These are phyloP conservation scores for Heliamphora pulchella DNA, from an alignment of 179 eudicot genomes.

Conservation along the genomic window DNA sequence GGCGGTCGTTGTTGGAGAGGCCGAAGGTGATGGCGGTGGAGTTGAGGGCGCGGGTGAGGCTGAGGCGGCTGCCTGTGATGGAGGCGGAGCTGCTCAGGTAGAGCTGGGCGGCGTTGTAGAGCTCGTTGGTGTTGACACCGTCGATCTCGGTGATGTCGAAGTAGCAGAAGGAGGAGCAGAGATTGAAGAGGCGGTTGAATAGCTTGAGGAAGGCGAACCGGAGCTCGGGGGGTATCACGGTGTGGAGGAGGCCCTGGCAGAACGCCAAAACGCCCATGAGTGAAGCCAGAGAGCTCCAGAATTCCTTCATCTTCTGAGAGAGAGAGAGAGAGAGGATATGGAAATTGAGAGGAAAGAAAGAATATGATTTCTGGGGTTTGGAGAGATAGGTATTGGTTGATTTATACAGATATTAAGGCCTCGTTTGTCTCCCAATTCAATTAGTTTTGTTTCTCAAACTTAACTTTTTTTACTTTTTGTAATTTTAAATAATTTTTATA, in stretches of 20 bases:
- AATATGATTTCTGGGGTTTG: not conserved
- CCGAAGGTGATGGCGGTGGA: slow-evolving; percentile 67
- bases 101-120: slow-evolving; percentile 89
- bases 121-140: slow-evolving; percentile 95
- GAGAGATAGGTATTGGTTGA: not conserved
- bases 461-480: too few relatives aligned
- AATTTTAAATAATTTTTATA: too few relatives aligned
- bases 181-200: slow-evolving; percentile 45
- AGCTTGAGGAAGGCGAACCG: slow-evolving; percentile 48
- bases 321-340: not conserved
- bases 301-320: slow-evolving; percentile 57
- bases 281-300: slow-evolving; percentile 84
- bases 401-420: not conserved
- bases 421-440: too few relatives aligned
- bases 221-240: slow-evolving; percentile 72
- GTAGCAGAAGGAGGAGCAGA: slow-evolving; percentile 64
- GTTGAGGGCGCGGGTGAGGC: slow-evolving; percentile 62
- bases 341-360: not conserved
- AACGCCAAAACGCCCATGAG: slow-evolving; percentile 83
- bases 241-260: slow-evolving; percentile 56
- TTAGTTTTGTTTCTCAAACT: too few relatives aligned
- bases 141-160: slow-evolving; percentile 92
- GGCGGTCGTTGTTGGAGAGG: slow-evolving; percentile 70
- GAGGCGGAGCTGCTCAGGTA: slow-evolving; percentile 57
- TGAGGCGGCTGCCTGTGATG: slow-evolving; percentile 42